Evolutionary conservation across 2,329 filamentous ascomycete species (phyloP).

Genomic region (Aspergillus quadrilineatus): DNA sequence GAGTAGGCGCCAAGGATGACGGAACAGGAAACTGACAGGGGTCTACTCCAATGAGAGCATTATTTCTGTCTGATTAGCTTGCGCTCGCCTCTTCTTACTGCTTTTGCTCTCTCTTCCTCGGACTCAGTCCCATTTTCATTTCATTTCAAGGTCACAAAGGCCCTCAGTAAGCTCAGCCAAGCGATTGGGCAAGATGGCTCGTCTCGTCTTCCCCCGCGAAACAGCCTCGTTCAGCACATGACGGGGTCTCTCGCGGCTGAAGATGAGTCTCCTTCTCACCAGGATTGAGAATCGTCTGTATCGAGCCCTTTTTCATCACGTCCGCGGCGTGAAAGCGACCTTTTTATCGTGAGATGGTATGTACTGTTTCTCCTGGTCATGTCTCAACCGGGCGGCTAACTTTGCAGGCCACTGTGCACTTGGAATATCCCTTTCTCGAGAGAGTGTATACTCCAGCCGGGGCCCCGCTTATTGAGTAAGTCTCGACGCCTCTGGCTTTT

Average conservation of each 20-base stretch:
- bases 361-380: neutral
- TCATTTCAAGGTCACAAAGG: neutral
- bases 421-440: conserved; percentile 34
- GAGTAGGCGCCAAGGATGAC: neutral
- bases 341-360: conserved; percentile 12
- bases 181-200: conserved; percentile 13
- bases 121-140: too few relatives aligned
- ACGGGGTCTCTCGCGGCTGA: conserved; percentile 9
- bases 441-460: conserved; percentile 28
- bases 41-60: neutral
- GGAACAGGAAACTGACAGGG: neutral
- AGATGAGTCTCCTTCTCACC: neutral
- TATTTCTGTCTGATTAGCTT: neutral
- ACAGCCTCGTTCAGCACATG: conserved; percentile 9
- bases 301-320: neutral
- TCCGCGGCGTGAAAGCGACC: neutral
- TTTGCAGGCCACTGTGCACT: conserved; percentile 16
- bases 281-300: neutral
- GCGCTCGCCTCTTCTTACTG: conserved; percentile 11
- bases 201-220: neutral
- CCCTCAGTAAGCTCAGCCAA: neutral
- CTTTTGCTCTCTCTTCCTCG: neutral
- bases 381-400: conserved; percentile 1
- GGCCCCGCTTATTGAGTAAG: conserved; percentile 31
- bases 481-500: neutral